phyloP scores from a whole-genome alignment of 768 basidiomycete species.

The Pisolithus orientalis region DNA sequence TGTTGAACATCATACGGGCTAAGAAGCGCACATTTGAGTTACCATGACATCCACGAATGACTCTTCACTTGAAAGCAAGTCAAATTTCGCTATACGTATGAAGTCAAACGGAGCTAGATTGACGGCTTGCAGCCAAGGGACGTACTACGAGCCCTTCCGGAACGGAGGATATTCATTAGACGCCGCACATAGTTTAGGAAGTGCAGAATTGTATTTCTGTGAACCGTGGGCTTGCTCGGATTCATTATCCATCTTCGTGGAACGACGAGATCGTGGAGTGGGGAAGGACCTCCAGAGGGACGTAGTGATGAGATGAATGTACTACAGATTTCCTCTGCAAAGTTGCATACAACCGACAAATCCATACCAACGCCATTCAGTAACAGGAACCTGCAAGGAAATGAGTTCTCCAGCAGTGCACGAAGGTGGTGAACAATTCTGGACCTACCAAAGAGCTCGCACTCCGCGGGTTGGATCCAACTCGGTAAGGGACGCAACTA shows the following conservation, averaged over 20 bases:
- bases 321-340: slow-evolving; percentile 45
- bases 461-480: neutral
- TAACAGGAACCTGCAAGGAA: slow-evolving; percentile 39
- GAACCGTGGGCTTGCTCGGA: slow-evolving; percentile 8
- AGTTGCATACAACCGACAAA: slow-evolving; percentile 42
- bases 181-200: neutral
- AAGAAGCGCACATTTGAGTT: neutral
- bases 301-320: slow-evolving; percentile 32
- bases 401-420: neutral
- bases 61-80: no score
- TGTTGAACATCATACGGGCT: neutral
- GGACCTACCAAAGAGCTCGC: neutral
- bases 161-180: neutral
- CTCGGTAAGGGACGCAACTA: neutral
- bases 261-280: slow-evolving; percentile 42
- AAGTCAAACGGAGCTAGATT: neutral
- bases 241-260: slow-evolving; percentile 47
- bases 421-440: neutral
- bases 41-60: neutral
- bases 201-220: slow-evolving; percentile 2
- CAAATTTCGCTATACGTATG: neutral
- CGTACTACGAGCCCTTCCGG: neutral
- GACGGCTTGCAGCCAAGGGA: neutral
- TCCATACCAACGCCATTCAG: slow-evolving; percentile 33
- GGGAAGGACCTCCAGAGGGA: neutral